Conservation (phyloP, 345 rosid genomes). For the Euphorbia tirucalli region DNA sequence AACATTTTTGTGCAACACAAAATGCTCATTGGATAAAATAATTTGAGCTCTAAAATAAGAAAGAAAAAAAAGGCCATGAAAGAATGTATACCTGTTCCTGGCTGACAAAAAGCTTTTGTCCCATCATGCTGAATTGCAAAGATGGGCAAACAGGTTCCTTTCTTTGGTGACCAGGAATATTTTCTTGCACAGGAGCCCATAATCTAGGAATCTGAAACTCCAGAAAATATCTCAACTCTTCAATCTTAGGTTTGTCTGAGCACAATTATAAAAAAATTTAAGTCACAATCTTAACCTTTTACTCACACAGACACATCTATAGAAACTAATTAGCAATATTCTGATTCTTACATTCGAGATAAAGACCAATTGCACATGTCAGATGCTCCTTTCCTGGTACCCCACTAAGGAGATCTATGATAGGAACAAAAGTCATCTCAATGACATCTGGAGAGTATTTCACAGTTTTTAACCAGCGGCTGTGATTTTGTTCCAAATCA, state of each 20-base stretch:
- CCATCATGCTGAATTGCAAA: slow-evolving; percentile 78
- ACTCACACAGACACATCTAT: not conserved
- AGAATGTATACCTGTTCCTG: slow-evolving; percentile 58
- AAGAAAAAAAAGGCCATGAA: not conserved
- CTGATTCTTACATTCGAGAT: slow-evolving; percentile 59
- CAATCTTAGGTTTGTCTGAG: slow-evolving; percentile 69
- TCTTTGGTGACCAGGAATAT: slow-evolving; percentile 57
- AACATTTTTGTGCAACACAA: not conserved
- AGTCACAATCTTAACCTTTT: slow-evolving; percentile 3
- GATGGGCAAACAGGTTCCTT: slow-evolving; percentile 83
- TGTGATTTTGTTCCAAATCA: slow-evolving; percentile 64
- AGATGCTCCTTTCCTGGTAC: slow-evolving; percentile 62
- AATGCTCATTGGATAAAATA: not conserved
- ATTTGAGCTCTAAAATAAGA: not conserved
- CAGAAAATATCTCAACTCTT: slow-evolving; percentile 68
- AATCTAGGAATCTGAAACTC: slow-evolving; percentile 69
- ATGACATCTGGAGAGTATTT: slow-evolving; percentile 62
- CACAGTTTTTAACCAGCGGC: slow-evolving; percentile 60
- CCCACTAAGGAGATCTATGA: slow-evolving; percentile 56
- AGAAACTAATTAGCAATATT: not conserved
- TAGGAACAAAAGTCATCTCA: slow-evolving; percentile 66
- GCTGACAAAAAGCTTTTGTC: slow-evolving; percentile 65
- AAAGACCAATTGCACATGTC: slow-evolving; percentile 56
- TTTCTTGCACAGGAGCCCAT: slow-evolving; percentile 68
- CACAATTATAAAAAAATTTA: slow-evolving; percentile 15